These are phyloP conservation scores for Didymellaceae sp. DNA, from an alignment of 2,329 filamentous ascomycete species.

Conservation along the genomic window DNA sequence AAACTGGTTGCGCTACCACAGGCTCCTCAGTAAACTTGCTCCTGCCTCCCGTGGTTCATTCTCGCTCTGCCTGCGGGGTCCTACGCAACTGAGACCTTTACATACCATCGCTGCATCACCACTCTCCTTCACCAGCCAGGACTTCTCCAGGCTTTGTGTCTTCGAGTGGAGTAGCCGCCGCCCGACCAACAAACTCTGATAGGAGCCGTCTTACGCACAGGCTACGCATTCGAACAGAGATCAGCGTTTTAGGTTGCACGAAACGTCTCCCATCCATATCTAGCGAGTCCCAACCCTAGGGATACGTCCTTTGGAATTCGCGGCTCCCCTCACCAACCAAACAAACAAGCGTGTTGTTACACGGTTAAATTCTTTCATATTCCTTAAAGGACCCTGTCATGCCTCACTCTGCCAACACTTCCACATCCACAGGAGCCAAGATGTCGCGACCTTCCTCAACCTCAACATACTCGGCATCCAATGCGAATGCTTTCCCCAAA, in stretches of 20 bases:
- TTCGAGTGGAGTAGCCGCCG: slow-evolving; percentile 5
- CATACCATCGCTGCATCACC: slow-evolving; percentile 14
- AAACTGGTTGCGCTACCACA: slow-evolving; percentile 17
- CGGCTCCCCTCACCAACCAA: slow-evolving; percentile 33
- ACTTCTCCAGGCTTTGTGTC: slow-evolving; percentile 8
- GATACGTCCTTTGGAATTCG: slow-evolving; percentile 29
- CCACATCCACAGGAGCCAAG: slow-evolving; percentile 38
- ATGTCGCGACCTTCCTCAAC: slow-evolving; percentile 48
- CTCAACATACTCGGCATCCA: slow-evolving; percentile 39
- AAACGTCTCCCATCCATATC: slow-evolving; percentile 35
- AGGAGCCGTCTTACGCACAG: slow-evolving; percentile 21
- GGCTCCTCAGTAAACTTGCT: slow-evolving; percentile 1
- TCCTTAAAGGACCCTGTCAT: slow-evolving; percentile 28
- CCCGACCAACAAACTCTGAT: slow-evolving; percentile 9
- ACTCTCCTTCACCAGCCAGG: slow-evolving; percentile 7
- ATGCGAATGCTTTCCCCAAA: slow-evolving; percentile 41
- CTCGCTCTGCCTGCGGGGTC: slow-evolving; percentile 4
- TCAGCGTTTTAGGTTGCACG: slow-evolving; percentile 30
- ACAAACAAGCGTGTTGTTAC: slow-evolving; percentile 21
- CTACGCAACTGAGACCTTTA: slow-evolving; percentile 13
- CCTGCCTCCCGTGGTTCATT: slow-evolving; percentile 12
- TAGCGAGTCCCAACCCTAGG: slow-evolving; percentile 26
- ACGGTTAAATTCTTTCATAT: slow-evolving; percentile 19
- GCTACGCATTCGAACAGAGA: slow-evolving; percentile 18
- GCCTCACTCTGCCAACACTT: slow-evolving; percentile 46